A percentile compares a stretch with the other conserved stretches of the same genome.
phyloP scores from a whole-genome alignment of 2,329 filamentous ascomycete species.

The Colletotrichum somersetense region DNA sequence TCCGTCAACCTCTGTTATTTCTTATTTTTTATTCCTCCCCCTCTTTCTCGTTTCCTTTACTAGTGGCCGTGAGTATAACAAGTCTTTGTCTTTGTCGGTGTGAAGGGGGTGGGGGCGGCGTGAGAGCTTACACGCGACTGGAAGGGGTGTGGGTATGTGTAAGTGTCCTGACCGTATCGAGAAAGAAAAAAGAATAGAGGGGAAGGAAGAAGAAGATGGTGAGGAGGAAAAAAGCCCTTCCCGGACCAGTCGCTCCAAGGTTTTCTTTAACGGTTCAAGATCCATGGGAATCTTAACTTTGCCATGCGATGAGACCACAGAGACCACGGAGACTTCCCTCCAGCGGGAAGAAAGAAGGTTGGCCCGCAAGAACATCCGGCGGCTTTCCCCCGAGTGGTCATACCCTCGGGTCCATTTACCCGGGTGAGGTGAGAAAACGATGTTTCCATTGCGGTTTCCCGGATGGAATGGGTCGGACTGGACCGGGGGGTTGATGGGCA shows the following conservation, averaged over 20 bases:
- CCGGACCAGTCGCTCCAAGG: conserved; percentile 26
- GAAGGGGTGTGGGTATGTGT: neutral
- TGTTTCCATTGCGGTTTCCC: neutral
- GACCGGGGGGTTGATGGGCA: conserved; percentile 1
- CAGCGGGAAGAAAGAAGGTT: neutral
- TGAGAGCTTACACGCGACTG: neutral
- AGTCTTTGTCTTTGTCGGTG: neutral
- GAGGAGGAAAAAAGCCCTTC: too few species aligned
- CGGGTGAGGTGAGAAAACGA: conserved; percentile 13
- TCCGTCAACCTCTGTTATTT: neutral
- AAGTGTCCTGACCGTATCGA: conserved; percentile 14
- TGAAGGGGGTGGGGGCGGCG: too few species aligned
- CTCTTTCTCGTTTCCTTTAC: neutral
- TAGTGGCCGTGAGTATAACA: neutral
- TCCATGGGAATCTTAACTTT: conserved; percentile 25
- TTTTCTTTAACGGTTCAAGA: conserved; percentile 25
- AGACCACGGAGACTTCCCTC: neutral
- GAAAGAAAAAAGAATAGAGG: neutral
- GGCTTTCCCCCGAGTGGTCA: neutral
- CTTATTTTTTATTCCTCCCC: too few species aligned
- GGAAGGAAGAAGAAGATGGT: too few species aligned
- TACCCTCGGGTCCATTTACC: neutral
- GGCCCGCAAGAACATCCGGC: neutral
- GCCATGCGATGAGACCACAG: conserved; percentile 11
- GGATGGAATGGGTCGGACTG: neutral